Percentiles rank a stretch among this genome's conserved stretches.
Evolutionary conservation across 164 flowering plant species (phyloP).

Genomic region (Chloranthus sessilifolius): DNA sequence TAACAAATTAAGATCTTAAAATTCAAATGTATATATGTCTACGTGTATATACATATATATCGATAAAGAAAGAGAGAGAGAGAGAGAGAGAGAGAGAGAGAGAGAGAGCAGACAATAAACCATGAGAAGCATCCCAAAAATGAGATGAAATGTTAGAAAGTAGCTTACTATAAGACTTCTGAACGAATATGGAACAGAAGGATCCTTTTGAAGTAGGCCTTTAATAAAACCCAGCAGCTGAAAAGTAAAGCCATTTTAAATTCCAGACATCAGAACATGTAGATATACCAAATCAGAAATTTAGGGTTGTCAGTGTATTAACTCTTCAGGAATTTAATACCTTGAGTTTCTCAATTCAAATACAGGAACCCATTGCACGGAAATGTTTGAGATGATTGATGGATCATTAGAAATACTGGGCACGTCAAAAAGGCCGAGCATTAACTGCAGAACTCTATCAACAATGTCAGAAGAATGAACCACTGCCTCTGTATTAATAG

Average conservation of each 20-base stretch:
- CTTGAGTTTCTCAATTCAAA: slow-evolving; percentile 50
- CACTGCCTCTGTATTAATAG: slow-evolving; percentile 12
- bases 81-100: slow-evolving; percentile 3
- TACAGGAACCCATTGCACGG: slow-evolving; percentile 57
- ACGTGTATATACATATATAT: no score
- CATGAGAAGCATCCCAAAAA: neutral
- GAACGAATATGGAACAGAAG: slow-evolving; percentile 33
- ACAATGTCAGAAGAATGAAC: slow-evolving; percentile 27
- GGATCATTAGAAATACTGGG: slow-evolving; percentile 26
- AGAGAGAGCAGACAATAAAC: neutral
- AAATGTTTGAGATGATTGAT: slow-evolving; percentile 26
- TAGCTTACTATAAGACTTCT: slow-evolving; percentile 56
- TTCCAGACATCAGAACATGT: no score
- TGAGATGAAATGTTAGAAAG: neutral
- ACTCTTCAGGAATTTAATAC: slow-evolving; percentile 30
- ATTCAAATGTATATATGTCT: no score
- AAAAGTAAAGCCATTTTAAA: slow-evolving; percentile 16
- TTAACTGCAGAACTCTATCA: slow-evolving; percentile 47
- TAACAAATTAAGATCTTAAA: no score
- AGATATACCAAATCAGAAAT: no score
- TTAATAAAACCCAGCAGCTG: slow-evolving; percentile 64
- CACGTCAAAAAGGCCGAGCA: slow-evolving; percentile 60
- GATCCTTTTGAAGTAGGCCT: slow-evolving; percentile 52
- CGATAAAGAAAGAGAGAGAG: neutral
- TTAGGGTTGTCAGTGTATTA: slow-evolving; percentile 1